These are phyloP conservation scores for Pseudozyma hubeiensis DNA, from an alignment of 1,284 basidiomycete species.

Conservation along the genomic window DNA sequence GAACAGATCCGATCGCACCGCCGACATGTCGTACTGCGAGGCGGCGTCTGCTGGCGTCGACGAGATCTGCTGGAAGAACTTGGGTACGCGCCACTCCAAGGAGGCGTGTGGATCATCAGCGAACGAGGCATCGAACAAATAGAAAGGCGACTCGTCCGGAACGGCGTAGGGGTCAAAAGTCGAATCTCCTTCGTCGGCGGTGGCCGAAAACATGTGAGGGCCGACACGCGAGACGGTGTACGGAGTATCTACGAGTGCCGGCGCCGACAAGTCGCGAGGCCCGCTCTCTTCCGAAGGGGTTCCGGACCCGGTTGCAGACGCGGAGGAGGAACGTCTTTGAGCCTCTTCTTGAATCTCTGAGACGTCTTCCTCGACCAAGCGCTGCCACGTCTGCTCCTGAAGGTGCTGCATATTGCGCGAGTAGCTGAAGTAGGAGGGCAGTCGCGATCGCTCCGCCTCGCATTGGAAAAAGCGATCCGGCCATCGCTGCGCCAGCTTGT, in stretches of 20 bases:
- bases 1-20: conserved; percentile 59
- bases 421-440: conserved; percentile 57
- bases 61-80: conserved; percentile 50
- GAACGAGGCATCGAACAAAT: conserved; percentile 62
- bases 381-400: conserved; percentile 39
- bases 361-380: conserved; percentile 25
- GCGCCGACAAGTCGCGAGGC: conserved; percentile 24
- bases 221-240: conserved; percentile 17
- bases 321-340: conserved; percentile 1
- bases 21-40: conserved; percentile 31
- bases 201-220: conserved; percentile 21
- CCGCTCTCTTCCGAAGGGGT: conserved; percentile 27
- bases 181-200: conserved; percentile 32
- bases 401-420: conserved; percentile 51
- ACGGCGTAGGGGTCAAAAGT: conserved; percentile 53
- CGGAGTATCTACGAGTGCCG: conserved; percentile 26
- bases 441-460: conserved; percentile 54
- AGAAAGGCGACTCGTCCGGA: conserved; percentile 65
- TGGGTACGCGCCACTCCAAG: conserved; percentile 56
- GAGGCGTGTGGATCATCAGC: conserved; percentile 51
- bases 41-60: conserved; percentile 22
- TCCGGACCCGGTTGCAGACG: conserved; percentile 3
- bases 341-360: not conserved
- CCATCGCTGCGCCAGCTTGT: conserved; percentile 50
- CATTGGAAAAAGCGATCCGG: conserved; percentile 56